phyloP scores from a whole-genome alignment of 495 filamentous ascomycete species.

The Aspergillus saccharolyticus region DNA sequence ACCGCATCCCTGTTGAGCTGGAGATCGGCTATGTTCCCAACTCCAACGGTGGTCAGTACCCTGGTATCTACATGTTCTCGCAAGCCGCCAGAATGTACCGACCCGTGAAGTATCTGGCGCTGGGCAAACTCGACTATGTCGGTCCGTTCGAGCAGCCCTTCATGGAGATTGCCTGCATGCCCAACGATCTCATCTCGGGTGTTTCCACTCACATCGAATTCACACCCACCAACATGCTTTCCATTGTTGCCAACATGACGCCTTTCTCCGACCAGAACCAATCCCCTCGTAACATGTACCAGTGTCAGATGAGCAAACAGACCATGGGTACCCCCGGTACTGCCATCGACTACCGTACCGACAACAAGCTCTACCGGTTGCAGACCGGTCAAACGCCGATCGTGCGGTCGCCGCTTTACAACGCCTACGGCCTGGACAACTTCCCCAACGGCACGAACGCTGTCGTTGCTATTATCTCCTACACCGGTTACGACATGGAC shows the following conservation, averaged over 20 bases:
- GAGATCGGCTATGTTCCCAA: constrained; percentile 90
- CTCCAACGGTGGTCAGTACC: constrained; percentile 85
- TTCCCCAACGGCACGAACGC: constrained; percentile 98
- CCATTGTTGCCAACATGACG: constrained; percentile 97
- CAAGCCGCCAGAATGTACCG: constrained; percentile 79
- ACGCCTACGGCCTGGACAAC: constrained; percentile 95
- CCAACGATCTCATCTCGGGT: constrained; percentile 76
- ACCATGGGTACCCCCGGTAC: constrained; percentile 96
- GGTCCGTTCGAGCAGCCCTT: constrained; percentile 95
- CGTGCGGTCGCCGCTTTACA: constrained; percentile 85
- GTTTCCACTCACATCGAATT: constrained; percentile 91
- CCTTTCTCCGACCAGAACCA: constrained; percentile 99
- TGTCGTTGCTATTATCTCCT: constrained; percentile 95
- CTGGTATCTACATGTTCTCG: constrained; percentile 91
- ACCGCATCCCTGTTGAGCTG: constrained; percentile 75
- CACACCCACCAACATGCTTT: constrained; percentile 93
- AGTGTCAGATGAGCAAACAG: constrained; percentile 99
- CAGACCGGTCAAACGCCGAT: constrained; percentile 96
- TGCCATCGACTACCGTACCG: constrained; percentile 77
- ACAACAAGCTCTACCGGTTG: constrained; percentile 93
- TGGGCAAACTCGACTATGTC: constrained; percentile 78
- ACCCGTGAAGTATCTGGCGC: constrained; percentile 84
- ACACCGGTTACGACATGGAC: constrained; percentile 99
- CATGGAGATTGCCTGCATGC: constrained; percentile 91
- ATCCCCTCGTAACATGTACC: constrained; percentile 98